Percentiles rank a stretch among this genome's conserved stretches.
These are phyloP conservation scores for Xylariales sp. DNA, from an alignment of 2,329 filamentous ascomycete genomes.

Conservation along the genomic window DNA sequence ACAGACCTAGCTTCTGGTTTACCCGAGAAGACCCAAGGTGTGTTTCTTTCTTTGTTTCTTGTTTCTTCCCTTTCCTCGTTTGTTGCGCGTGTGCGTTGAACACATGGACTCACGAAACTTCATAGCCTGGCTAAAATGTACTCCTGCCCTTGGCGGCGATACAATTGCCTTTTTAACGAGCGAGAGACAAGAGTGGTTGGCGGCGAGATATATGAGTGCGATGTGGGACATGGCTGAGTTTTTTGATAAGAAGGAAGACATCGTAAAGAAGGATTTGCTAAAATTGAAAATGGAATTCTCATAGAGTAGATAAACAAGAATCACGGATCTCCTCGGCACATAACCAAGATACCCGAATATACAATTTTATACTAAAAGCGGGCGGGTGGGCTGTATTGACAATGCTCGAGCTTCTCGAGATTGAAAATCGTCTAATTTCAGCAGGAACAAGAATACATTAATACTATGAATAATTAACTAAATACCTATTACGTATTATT, in stretches of 20 bases:
- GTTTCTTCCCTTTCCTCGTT: too few species aligned
- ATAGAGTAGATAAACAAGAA: too few species aligned
- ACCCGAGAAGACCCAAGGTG: constrained; percentile 11
- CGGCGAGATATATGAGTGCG: constrained; percentile 31
- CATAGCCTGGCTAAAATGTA: constrained; percentile 18
- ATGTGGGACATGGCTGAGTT: constrained; percentile 34
- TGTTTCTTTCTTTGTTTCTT: constrained; percentile 11
- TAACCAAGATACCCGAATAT: too few species aligned
- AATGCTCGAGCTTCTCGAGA: too few species aligned
- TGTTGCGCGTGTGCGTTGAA: too few species aligned
- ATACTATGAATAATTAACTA: too few species aligned
- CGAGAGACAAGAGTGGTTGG: constrained; percentile 24
- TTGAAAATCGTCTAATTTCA: too few species aligned
- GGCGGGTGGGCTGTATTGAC: too few species aligned
- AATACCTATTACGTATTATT: too few species aligned
- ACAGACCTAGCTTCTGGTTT: constrained; percentile 26
- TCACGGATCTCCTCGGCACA: too few species aligned
- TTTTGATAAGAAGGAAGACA: constrained; percentile 21
- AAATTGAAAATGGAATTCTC: constrained; percentile 16
- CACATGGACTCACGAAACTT: constrained; percentile 6
- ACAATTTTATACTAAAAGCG: too few species aligned
- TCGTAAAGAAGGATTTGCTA: constrained; percentile 19
- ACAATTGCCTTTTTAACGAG: constrained; percentile 23
- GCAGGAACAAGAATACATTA: too few species aligned
- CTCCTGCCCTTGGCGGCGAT: constrained; percentile 20